Conservation (phyloP, 169 alveolate species). For the Condylostoma magnum region DNA sequence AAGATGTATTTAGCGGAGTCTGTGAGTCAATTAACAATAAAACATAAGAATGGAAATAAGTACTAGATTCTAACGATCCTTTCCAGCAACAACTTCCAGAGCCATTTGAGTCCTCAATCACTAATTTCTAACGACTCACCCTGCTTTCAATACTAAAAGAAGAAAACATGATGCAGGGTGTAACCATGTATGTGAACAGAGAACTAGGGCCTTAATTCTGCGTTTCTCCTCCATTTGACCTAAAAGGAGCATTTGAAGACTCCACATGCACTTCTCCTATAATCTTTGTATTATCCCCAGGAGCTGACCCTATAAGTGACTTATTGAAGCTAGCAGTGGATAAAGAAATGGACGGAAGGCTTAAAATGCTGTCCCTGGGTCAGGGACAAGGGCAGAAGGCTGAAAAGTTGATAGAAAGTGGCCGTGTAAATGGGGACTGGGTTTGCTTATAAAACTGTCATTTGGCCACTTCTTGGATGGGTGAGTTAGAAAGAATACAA, state of each 20-base stretch:
- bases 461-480: constrained; percentile 93
- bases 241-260: constrained; percentile 84
- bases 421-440: constrained; percentile 81
- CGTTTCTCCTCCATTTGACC: constrained; percentile 91
- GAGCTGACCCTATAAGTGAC: constrained; percentile 92
- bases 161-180: constrained; percentile 72
- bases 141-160: constrained; percentile 74
- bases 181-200: constrained; percentile 65
- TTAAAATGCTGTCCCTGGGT: constrained; percentile 90
- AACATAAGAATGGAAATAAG: constrained; percentile 50
- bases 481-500: constrained; percentile 87
- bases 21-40: neutral
- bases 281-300: constrained; percentile 91
- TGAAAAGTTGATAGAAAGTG: constrained; percentile 78
- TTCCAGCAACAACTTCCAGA: constrained; percentile 65
- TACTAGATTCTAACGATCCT: constrained; percentile 70
- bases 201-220: constrained; percentile 78
- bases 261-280: constrained; percentile 87
- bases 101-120: constrained; percentile 54
- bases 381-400: constrained; percentile 94
- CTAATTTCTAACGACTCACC: constrained; percentile 75
- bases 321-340: constrained; percentile 83
- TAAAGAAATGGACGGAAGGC: constrained; percentile 68
- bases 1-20: constrained; percentile 46
- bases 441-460: constrained; percentile 91